These are phyloP conservation scores for Arachnopeziza araneosa DNA, from an alignment of 2,329 filamentous ascomycete genomes.

Conservation along the genomic window DNA sequence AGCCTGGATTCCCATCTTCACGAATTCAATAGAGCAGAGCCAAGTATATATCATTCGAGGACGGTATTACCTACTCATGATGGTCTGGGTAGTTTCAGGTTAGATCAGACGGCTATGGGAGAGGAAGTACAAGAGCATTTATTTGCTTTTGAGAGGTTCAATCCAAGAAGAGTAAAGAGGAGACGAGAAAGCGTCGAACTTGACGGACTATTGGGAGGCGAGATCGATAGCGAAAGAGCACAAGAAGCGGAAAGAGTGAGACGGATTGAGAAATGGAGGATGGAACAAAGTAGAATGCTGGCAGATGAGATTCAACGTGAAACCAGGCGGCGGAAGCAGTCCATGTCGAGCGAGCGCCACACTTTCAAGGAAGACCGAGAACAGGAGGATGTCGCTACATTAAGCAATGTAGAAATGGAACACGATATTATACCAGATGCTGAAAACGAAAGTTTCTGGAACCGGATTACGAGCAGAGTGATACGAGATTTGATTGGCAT, in stretches of 20 bases:
- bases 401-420: constrained; percentile 22
- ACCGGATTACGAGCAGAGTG: constrained; percentile 75
- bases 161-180: constrained; percentile 60
- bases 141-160: constrained; percentile 84
- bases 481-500: constrained; percentile 88
- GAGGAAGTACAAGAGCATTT: constrained; percentile 71
- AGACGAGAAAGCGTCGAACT: constrained; percentile 49
- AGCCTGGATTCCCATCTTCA: constrained; percentile 89
- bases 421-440: constrained; percentile 34
- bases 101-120: constrained; percentile 50
- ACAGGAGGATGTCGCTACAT: constrained; percentile 29
- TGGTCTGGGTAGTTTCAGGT: constrained; percentile 78
- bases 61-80: constrained; percentile 87
- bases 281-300: constrained; percentile 82
- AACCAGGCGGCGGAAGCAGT: constrained; percentile 64
- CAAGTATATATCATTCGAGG: constrained; percentile 25
- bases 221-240: constrained; percentile 47
- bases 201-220: constrained; percentile 34
- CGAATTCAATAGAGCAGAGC: constrained; percentile 65
- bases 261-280: constrained; percentile 84
- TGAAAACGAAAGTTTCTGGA: constrained; percentile 67
- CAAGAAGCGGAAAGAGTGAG: constrained; percentile 70
- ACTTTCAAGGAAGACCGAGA: constrained; percentile 25
- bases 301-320: constrained; percentile 86
- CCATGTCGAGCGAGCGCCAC: constrained; percentile 44